These are phyloP conservation scores for Lipomyces oligophaga DNA, from an alignment of 805 yeast genomes.

Conservation along the genomic window DNA sequence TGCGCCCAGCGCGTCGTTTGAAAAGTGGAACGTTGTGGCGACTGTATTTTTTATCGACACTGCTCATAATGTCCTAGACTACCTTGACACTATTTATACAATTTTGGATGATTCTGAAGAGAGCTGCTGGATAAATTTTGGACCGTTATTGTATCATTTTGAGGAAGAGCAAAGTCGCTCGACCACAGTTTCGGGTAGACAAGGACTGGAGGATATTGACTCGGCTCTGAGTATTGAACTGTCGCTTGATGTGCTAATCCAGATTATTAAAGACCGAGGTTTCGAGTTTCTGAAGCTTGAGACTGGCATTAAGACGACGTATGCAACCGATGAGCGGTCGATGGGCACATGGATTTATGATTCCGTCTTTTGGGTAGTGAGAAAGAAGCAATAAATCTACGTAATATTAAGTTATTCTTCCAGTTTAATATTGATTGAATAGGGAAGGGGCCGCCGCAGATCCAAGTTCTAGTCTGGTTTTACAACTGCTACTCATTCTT, in stretches of 20 bases:
- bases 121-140: conserved; percentile 82
- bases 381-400: background rate
- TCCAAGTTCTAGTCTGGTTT: no score
- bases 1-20: conserved; percentile 8
- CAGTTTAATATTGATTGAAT: background rate
- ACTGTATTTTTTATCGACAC: conserved; percentile 82
- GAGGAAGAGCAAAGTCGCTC: conserved; percentile 17
- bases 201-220: background rate
- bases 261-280: conserved; percentile 54
- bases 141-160: conserved; percentile 90
- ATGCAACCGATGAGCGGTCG: conserved; percentile 48
- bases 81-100: conserved; percentile 59
- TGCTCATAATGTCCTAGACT: conserved; percentile 78
- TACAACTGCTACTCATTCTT: background rate
- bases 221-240: conserved; percentile 64
- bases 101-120: conserved; percentile 33
- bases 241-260: conserved; percentile 58
- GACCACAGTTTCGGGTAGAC: background rate
- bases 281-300: conserved; percentile 46
- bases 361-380: conserved; percentile 61
- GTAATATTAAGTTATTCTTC: background rate
- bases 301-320: conserved; percentile 43
- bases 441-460: no score
- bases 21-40: conserved; percentile 41
- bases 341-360: conserved; percentile 53